Evolutionary conservation across 2,329 filamentous ascomycete genomes (phyloP).

Genomic region (Microsporum ferrugineum): DNA sequence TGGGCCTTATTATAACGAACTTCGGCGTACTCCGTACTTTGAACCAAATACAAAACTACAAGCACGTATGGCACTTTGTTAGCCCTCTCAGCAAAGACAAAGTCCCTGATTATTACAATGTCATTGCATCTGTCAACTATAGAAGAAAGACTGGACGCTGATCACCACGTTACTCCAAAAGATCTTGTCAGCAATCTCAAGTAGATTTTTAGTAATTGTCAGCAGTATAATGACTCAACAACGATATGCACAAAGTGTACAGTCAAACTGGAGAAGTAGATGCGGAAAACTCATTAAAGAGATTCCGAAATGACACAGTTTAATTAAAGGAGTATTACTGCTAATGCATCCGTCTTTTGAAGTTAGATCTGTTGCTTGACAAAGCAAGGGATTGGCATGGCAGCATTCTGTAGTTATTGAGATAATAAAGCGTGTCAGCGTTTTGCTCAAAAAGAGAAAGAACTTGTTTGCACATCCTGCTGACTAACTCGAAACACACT

Average conservation of each 20-base stretch:
- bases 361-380: neutral
- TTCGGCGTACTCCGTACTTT: slow-evolving; percentile 83
- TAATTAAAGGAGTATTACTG: slow-evolving; percentile 8
- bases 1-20: slow-evolving; percentile 89
- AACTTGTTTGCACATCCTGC: no score
- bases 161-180: slow-evolving; percentile 84
- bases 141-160: slow-evolving; percentile 88
- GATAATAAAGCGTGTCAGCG: no score
- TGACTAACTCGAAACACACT: neutral
- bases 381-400: neutral
- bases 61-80: slow-evolving; percentile 86
- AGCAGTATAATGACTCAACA: slow-evolving; percentile 89
- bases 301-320: slow-evolving; percentile 71
- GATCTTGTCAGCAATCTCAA: slow-evolving; percentile 84
- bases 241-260: slow-evolving; percentile 92
- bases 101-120: slow-evolving; percentile 93
- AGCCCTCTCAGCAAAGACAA: slow-evolving; percentile 90
- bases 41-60: slow-evolving; percentile 90
- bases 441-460: no score
- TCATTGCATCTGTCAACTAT: slow-evolving; percentile 97
- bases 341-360: neutral
- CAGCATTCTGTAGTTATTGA: neutral
- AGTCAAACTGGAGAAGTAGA: slow-evolving; percentile 83
- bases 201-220: slow-evolving; percentile 88
- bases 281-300: slow-evolving; percentile 85